Base-by-base conservation (phyloP, 768 basidiomycete genomes). In the Termitomyces sp. region DNA sequence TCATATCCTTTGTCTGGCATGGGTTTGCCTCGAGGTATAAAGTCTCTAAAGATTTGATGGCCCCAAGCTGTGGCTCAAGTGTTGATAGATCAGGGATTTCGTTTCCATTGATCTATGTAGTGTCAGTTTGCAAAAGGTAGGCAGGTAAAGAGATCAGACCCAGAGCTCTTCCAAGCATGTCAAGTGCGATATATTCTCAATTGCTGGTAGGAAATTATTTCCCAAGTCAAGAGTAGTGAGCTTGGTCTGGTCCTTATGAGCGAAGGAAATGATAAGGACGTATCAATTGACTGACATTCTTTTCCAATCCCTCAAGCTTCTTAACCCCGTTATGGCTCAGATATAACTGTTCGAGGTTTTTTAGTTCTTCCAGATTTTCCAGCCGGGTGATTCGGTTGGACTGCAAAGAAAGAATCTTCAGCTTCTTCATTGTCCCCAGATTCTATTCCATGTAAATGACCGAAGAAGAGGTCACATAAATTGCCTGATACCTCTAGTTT, bases 21-120 rank as follows among this genome's bases (percentile, higher is more conserved):
- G 97, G 97, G 67, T 99, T 99, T 5, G 84, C 88, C 73, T 99
- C 97, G 26, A 99, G 83, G 69, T 99, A 99, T 7, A 99, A 78
- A 1, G 97, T 99, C 68, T 87, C 80, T 13, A 99, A 78, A 1
- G 84, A 78, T 7, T 72, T 50, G 32, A 92, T 76, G 13, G 79
- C 74, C 57, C 73, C 70, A 54, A 96, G 80, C 68, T 95, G 80
- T 0, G 77, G 69, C 38, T 90, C 88, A 6, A 98, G 74, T 3
- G 82, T 77, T 8, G 73, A 77, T 8, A 98, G 73, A 59, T 86
- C 82, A 4, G 85, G 76, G 44, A 99, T 89, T 65, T 86, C 76
- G 73, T 99, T 99, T 61, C 91, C 81, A 69, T 87, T 97, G 62
- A 94, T 82, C 95, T 98, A 44, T 54, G 20, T 35, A 9, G 13